Conservation (phyloP, 306 rosid species). For the Hippophae rhamnoides region DNA sequence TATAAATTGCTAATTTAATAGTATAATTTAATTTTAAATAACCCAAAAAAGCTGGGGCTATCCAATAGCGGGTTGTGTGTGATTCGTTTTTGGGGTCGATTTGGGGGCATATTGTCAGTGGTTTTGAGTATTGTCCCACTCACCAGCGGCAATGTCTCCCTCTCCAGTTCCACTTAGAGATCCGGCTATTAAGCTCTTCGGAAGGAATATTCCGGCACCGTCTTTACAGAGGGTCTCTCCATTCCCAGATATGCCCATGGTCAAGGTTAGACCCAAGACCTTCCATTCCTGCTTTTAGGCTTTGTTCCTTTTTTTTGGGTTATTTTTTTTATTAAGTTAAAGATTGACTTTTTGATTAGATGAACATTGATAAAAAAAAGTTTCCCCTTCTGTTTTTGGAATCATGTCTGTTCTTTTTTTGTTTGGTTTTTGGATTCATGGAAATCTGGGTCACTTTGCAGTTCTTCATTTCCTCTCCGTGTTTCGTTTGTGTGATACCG, state of each 20-base stretch:
- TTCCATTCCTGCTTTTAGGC: not conserved
- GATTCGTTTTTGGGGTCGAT: conserved; percentile 4
- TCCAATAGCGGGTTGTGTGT: not conserved
- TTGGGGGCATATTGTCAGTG: not conserved
- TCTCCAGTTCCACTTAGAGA: conserved; percentile 19
- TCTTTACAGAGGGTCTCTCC: conserved; percentile 7
- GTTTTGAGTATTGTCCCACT: not conserved
- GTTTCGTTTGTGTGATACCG: not conserved
- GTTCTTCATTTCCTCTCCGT: conserved; percentile 10
- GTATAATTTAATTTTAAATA: too few species aligned
- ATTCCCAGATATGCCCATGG: conserved; percentile 16
- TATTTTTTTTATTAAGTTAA: not conserved
- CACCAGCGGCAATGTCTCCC: conserved; percentile 26
- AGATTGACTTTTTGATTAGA: not conserved
- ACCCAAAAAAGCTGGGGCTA: not conserved
- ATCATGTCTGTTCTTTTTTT: not conserved
- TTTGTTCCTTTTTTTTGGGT: not conserved
- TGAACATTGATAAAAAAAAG: not conserved
- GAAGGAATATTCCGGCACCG: conserved; percentile 26
- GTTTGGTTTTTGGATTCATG: not conserved
- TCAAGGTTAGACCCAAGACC: conserved; percentile 20
- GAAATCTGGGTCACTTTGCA: conserved; percentile 6
- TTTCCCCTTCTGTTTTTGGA: not conserved
- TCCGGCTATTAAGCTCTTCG: conserved; percentile 51
- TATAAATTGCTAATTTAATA: too few species aligned